A percentile compares a stretch with the other conserved stretches of the same genome.
Conservation (phyloP, 257 asterid species). For the Solanum peruvianum region DNA sequence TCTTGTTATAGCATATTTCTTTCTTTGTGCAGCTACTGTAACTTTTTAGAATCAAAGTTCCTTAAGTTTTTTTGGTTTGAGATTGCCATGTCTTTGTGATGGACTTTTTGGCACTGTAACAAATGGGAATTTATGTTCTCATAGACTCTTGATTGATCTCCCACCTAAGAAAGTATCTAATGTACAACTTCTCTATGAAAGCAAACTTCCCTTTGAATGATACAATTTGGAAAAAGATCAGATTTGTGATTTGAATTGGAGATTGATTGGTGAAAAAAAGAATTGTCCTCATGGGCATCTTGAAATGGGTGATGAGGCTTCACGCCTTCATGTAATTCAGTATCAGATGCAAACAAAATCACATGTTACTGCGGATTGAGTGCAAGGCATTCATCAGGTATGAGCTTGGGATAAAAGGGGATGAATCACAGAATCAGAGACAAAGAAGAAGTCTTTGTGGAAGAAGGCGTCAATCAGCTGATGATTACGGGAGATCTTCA, state of each 20-base stretch:
- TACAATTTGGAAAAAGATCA: constrained; percentile 10
- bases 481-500: constrained; percentile 23
- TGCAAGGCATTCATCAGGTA: neutral
- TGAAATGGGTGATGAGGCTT: constrained; percentile 42
- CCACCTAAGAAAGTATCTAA: constrained; percentile 46
- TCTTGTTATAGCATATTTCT: constrained; percentile 61
- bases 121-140: constrained; percentile 28
- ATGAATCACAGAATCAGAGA: constrained; percentile 31
- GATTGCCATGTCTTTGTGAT: constrained; percentile 66
- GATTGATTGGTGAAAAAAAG: constrained; percentile 13
- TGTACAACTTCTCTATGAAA: constrained; percentile 40
- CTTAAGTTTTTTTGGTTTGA: constrained; percentile 34
- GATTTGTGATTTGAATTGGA: constrained; percentile 6
- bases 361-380: constrained; percentile 3
- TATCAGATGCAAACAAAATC: constrained; percentile 33
- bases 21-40: constrained; percentile 58
- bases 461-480: constrained; percentile 14
- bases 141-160: constrained; percentile 41
- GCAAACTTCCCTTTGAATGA: constrained; percentile 45
- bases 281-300: constrained; percentile 15
- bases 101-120: constrained; percentile 27
- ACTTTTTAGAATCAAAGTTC: constrained; percentile 51
- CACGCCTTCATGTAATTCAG: constrained; percentile 32
- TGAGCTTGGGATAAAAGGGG: constrained; percentile 32
- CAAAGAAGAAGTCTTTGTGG: constrained; percentile 27